Base-by-base conservation (phyloP, 345 rosid species). In the Orychophragmus violaceus region DNA sequence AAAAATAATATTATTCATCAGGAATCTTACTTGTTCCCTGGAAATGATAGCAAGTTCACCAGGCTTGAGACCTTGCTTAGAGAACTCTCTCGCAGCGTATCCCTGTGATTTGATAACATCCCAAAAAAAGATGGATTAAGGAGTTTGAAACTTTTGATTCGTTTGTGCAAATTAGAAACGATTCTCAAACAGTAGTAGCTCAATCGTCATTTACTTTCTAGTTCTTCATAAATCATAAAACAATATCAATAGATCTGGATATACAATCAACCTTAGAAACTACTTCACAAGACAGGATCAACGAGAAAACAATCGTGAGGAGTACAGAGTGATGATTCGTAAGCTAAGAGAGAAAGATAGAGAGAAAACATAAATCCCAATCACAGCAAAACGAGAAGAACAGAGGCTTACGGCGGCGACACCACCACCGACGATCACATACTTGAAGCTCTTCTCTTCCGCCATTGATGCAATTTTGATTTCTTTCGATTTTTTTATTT, bases 71-170 rank as follows among this genome's bases (percentile, higher is more conserved):
- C 97, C 97, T 64, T 80, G 95, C 75, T 82, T 84, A 1, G 57
- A 70, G 58, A 92, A 92, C 78, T 92, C 95, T 76, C 88, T 80
- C 33, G 98, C 98, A 0, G 98, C 97, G 78, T 92, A 89, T 70
- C 98, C 78, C 78, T 75, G 23, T 12, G 35, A 29, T 19, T 68
- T 59, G 1, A 57, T 0, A 64, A 50, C 45, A 36, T 1, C 5
- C 27, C 22, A 14, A 18, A 32, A 70, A 55, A 29, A 51, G 18
- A 3, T 1, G 18, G 33, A 22, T 50, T 5, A 1, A 13, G 35
- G 1, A 61, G 2, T 14, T 49, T 9, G 44, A 50, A 50, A 28
- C 41, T 59, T 24, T 13, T 32, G 24, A 58, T 45, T 58, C 48
- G 27, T 58, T 5, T 23, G 24, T 24, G 1, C 5, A 16, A 35